Base-by-base conservation (phyloP, 371 early-diverging fungal genomes). In the Cokeromyces recurvatus region DNA sequence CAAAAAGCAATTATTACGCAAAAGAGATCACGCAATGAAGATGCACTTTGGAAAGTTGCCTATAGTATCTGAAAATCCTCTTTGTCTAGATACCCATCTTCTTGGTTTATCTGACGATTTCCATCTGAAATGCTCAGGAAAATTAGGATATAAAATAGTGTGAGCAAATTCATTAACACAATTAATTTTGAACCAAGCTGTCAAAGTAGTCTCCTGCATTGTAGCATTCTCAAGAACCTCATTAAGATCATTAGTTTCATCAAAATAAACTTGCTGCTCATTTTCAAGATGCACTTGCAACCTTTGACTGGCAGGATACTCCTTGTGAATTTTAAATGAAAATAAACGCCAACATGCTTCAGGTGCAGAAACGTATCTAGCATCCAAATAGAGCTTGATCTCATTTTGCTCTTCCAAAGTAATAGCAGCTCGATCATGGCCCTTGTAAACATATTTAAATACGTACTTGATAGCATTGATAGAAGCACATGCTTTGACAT, bases 381-480 rank as follows among this genome's bases (percentile, higher is more conserved):
- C 46, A 32, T 59, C 56, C 2, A 46, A 27, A 32, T 23, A 62
- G 0, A 52, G 35, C 0, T 41, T n/a, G 14, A 62, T 46, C 21
- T 69, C 57, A 41, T 69, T 42, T 17, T 39, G 38, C 6, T 38
- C 54, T 43, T 62, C 43, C 24, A 51, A 12, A 0, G 4, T 1
- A 5, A 41, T 31, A 1, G 16, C 14, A 6, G 64, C 52, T 14
- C 45, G 27, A 23, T 65, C 61, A 23, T 64, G 63, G 1, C 70
- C 64, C 31, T 63, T 70, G 46, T 57, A 57, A 1, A 50, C 37
- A 40, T 68, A 73, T 37, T 66, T 73, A 55, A 55, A 66, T 5
- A 69, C 24, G 37, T 69, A 74, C 38, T 67, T 74, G 9, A 69
- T 46, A 1, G 62, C 43, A 1, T 29, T 10, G 22, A 66, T 42